Evolutionary conservation across 495 filamentous ascomycete genomes (phyloP).

Genomic region (Neurospora pannonica): DNA sequence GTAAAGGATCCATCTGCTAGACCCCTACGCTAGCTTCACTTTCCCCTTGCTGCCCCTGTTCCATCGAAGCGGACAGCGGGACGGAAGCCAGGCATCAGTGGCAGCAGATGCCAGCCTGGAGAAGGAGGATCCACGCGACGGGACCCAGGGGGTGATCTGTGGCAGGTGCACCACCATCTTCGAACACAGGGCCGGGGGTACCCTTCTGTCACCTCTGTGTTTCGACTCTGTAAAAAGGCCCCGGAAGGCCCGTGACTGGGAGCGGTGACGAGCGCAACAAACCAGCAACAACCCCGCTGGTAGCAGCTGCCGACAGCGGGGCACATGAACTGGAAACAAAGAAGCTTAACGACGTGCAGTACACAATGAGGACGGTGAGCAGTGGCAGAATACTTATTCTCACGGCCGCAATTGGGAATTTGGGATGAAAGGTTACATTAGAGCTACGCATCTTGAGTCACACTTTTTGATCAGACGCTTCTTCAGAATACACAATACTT

Average conservation of each 20-base stretch:
- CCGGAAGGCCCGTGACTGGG: not conserved
- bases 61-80: not conserved
- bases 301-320: not conserved
- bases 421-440: not conserved
- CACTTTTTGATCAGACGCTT: not conserved
- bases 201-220: not conserved
- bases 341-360: not conserved
- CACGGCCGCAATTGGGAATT: not conserved
- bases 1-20: not conserved
- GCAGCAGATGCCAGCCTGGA: not conserved
- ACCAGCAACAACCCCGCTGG: not conserved
- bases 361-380: not conserved
- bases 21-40: not conserved
- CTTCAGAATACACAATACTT: not conserved
- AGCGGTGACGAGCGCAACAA: not conserved
- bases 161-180: too few relatives aligned
- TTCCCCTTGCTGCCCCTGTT: not conserved
- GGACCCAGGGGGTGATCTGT: too few relatives aligned
- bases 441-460: not conserved
- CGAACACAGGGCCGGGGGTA: not conserved
- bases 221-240: not conserved
- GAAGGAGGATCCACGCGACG: not conserved
- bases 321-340: not conserved
- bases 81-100: not conserved
- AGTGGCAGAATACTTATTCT: not conserved